Percentiles rank a stretch among this genome's conserved stretches.
Conservation (phyloP, 2,329 filamentous ascomycete species). For the Trichoderma endophyticum region DNA sequence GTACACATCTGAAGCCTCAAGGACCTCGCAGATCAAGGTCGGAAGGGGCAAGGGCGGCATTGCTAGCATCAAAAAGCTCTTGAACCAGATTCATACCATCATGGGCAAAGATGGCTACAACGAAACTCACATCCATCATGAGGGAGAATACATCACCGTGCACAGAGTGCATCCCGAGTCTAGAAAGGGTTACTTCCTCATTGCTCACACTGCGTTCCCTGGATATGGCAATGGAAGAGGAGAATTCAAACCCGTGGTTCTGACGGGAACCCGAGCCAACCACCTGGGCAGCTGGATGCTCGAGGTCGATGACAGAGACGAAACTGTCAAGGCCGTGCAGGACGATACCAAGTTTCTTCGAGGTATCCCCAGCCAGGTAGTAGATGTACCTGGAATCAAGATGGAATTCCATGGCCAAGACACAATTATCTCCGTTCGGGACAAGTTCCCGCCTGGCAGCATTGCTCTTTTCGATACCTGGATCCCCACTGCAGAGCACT, state of each 20-base stretch:
- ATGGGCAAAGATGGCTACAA: constrained; percentile 96
- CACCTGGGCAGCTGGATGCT: constrained; percentile 89
- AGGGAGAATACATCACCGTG: constrained; percentile 93
- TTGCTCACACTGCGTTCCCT: constrained; percentile 93
- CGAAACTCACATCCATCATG: constrained; percentile 95
- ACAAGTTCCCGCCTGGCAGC: constrained; percentile 86
- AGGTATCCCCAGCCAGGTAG: constrained; percentile 80
- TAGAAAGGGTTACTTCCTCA: constrained; percentile 89
- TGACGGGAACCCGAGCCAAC: constrained; percentile 80
- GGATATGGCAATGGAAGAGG: constrained; percentile 84
- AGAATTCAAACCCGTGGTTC: constrained; percentile 71
- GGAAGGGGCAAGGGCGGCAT: constrained; percentile 79
- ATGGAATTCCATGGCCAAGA: constrained; percentile 70
- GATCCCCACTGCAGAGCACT: constrained; percentile 84
- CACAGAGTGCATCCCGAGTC: constrained; percentile 91
- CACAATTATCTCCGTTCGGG: constrained; percentile 75
- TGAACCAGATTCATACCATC: constrained; percentile 90
- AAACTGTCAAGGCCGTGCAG: constrained; percentile 61
- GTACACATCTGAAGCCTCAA: constrained; percentile 76
- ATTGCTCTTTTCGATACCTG: constrained; percentile 95
- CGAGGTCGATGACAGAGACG: constrained; percentile 75
- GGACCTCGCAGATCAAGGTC: constrained; percentile 53
- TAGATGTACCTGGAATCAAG: constrained; percentile 68
- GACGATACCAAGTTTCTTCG: constrained; percentile 69
- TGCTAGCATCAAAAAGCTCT: constrained; percentile 81